These are phyloP conservation scores for Gaultheria prostrata DNA, from an alignment of 148 eudicot species.

Conservation along the genomic window DNA sequence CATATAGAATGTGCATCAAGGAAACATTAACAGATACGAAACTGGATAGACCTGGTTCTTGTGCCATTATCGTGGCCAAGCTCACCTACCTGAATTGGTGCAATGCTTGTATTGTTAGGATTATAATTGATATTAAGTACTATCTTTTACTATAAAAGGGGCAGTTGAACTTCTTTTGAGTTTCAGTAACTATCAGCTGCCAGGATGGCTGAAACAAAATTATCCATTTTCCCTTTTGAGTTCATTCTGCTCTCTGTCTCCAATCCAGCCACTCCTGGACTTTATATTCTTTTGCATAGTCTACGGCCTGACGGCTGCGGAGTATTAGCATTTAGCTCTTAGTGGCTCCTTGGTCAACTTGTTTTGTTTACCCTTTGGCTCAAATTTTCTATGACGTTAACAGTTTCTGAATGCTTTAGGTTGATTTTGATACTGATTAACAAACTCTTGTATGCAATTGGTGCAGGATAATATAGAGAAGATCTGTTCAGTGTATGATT, in stretches of 20 bases:
- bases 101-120: not conserved
- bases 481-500: conserved; percentile 59
- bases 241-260: not conserved
- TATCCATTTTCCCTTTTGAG: not conserved
- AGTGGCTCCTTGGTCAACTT: not conserved
- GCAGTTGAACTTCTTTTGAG: not conserved
- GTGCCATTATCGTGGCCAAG: not conserved
- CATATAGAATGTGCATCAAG: not conserved
- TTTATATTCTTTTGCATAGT: not conserved
- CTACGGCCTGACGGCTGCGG: not conserved
- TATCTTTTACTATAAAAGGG: not conserved
- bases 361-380: not conserved
- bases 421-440: not conserved
- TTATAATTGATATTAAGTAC: not conserved
- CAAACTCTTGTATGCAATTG: conserved; percentile 4
- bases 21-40: conserved; percentile 1
- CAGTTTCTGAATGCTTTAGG: conserved; percentile 10
- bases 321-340: not conserved
- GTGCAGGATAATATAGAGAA: conserved; percentile 72
- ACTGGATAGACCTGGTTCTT: not conserved
- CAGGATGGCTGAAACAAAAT: not conserved
- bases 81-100: not conserved
- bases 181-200: not conserved
- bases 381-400: not conserved
- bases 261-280: not conserved